Evolutionary conservation across 176 grass and related monocot genomes (phyloP).

Genomic region (Carex parvula): DNA sequence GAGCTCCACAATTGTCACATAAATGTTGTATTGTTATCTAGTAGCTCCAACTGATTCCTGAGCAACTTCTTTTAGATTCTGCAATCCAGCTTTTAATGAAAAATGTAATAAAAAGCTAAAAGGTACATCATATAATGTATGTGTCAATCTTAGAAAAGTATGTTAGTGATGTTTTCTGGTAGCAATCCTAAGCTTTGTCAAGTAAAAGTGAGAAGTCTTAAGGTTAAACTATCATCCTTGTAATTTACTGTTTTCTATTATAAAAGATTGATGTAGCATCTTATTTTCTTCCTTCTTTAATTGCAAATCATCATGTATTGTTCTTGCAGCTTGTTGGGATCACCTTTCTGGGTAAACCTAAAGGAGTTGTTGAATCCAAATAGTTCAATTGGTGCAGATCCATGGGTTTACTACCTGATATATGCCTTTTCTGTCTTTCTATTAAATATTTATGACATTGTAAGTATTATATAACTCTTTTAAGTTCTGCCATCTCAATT

Average conservation of each 20-base stretch:
- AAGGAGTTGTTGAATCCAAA: slow-evolving; percentile 83
- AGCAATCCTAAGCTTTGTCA: not conserved
- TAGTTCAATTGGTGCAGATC: slow-evolving; percentile 50
- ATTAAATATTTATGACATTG: slow-evolving; percentile 99
- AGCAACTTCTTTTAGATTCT: not conserved
- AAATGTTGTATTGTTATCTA: not conserved
- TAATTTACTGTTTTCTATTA: slow-evolving; percentile 22
- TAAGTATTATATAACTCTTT: slow-evolving; percentile 43
- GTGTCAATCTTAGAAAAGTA: not conserved
- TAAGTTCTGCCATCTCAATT: not conserved
- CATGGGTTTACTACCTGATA: slow-evolving; percentile 80
- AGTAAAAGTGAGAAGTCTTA: not conserved
- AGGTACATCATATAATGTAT: not conserved
- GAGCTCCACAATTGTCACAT: not conserved
- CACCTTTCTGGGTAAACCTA: slow-evolving; percentile 62
- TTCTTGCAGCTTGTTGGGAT: slow-evolving; percentile 70
- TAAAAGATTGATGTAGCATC: not conserved
- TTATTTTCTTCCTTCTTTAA: slow-evolving; percentile 23
- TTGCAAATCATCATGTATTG: slow-evolving; percentile 24
- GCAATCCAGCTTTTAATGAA: not conserved
- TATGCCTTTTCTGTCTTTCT: slow-evolving; percentile 83
- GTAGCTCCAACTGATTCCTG: not conserved
- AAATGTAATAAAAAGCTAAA: not conserved
- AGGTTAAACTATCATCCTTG: not conserved
- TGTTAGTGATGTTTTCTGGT: not conserved